Conservation (phyloP, 441 rosid genomes). For the Breynia disticha region DNA sequence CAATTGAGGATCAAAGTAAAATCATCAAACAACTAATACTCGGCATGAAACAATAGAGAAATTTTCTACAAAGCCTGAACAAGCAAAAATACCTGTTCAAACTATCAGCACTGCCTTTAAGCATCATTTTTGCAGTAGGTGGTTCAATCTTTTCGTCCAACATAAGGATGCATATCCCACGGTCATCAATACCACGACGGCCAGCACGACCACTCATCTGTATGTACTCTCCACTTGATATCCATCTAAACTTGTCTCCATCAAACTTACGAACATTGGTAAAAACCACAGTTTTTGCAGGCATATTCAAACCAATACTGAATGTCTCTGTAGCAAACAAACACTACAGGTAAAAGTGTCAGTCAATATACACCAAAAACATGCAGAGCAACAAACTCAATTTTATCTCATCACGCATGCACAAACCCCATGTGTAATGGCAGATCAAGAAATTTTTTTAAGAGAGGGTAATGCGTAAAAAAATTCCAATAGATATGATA, state of each 20-base stretch:
- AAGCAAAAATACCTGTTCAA: slow-evolving; percentile 63
- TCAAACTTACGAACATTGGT: slow-evolving; percentile 98
- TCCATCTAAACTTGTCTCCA: slow-evolving; percentile 97
- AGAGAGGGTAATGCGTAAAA: too few relatives aligned
- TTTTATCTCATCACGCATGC: too few relatives aligned
- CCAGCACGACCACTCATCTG: slow-evolving; percentile 99
- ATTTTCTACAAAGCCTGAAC: background rate
- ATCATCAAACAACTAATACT: background rate
- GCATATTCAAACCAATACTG: slow-evolving; percentile 99
- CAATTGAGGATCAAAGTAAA: too few relatives aligned
- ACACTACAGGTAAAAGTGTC: slow-evolving; percentile 47
- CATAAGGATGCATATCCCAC: slow-evolving; percentile 95
- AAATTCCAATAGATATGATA: too few relatives aligned
- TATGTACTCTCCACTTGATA: slow-evolving; percentile 94
- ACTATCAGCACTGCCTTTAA: slow-evolving; percentile 94
- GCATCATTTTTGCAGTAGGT: slow-evolving; percentile 85
- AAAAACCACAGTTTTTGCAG: slow-evolving; percentile 97
- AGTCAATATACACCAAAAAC: slow-evolving; percentile 16
- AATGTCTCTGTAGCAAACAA: slow-evolving; percentile 99
- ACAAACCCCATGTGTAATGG: too few relatives aligned
- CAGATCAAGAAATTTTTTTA: too few relatives aligned
- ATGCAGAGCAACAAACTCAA: background rate
- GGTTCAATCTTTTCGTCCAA: slow-evolving; percentile 97
- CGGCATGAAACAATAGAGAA: background rate
- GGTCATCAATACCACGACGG: slow-evolving; percentile 96